Percentiles rank a stretch among this genome's conserved stretches.
These are phyloP conservation scores for Cercospora sp. DNA, from an alignment of 2,329 filamentous ascomycete species.

Conservation along the genomic window DNA sequence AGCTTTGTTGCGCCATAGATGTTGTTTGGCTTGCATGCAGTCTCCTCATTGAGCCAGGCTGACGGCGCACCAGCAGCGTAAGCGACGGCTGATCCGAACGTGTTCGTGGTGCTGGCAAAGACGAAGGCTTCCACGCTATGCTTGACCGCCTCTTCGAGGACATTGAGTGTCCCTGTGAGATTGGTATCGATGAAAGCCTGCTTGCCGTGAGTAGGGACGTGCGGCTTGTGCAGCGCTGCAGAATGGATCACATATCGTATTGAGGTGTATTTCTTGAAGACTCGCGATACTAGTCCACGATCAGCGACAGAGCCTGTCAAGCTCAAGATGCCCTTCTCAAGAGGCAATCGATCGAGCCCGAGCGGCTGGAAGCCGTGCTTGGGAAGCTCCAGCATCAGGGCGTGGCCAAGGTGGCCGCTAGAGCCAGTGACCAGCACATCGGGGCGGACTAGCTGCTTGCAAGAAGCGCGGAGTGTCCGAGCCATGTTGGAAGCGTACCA, in stretches of 20 bases:
- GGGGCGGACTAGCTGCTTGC: not conserved
- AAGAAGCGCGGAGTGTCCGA: not conserved
- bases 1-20: too few relatives aligned
- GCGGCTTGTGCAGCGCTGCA: slow-evolving; percentile 26
- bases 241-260: slow-evolving; percentile 22
- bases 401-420: not conserved
- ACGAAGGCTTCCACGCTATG: too few relatives aligned
- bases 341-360: not conserved
- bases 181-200: not conserved
- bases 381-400: not conserved
- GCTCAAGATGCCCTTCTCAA: not conserved
- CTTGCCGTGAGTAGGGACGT: slow-evolving; percentile 20
- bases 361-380: not conserved
- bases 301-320: not conserved
- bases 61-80: not conserved
- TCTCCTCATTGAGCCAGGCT: too few relatives aligned
- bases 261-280: slow-evolving; percentile 10
- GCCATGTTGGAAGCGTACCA: not conserved
- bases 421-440: not conserved
- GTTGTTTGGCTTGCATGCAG: too few relatives aligned
- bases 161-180: too few relatives aligned
- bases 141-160: too few relatives aligned
- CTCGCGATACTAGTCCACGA: not conserved
- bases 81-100: slow-evolving; percentile 16
- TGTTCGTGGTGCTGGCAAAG: slow-evolving; percentile 21